These are phyloP conservation scores for Fibroporia radiculosa DNA, from an alignment of 768 basidiomycete genomes.

Conservation along the genomic window DNA sequence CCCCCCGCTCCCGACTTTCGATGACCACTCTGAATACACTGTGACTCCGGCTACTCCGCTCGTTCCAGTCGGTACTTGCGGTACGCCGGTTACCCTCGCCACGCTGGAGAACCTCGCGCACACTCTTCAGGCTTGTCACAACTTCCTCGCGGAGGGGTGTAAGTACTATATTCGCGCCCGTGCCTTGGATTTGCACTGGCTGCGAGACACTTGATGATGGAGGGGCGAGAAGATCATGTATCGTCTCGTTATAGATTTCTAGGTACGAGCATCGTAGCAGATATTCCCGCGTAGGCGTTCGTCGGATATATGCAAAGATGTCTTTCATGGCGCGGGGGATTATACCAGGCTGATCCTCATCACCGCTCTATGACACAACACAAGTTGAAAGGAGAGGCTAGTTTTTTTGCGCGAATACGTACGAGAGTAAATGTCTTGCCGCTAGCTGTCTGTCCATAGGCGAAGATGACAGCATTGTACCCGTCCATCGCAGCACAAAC, in stretches of 20 bases:
- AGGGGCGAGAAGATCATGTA: slow-evolving; percentile 80
- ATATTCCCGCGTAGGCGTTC: slow-evolving; percentile 76
- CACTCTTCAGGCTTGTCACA: slow-evolving; percentile 82
- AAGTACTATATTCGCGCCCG: slow-evolving; percentile 52
- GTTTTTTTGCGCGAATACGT: too few relatives aligned
- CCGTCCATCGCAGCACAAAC: slow-evolving; percentile 94
- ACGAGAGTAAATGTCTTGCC: slow-evolving; percentile 70
- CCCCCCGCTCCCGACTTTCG: slow-evolving; percentile 70
- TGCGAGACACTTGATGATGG: slow-evolving; percentile 43
- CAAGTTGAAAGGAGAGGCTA: not conserved
- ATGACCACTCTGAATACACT: slow-evolving; percentile 91
- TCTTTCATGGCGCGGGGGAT: slow-evolving; percentile 91
- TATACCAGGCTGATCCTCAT: slow-evolving; percentile 82
- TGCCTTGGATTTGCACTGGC: slow-evolving; percentile 70
- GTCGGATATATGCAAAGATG: slow-evolving; percentile 77
- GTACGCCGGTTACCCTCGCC: slow-evolving; percentile 87
- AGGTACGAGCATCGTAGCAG: slow-evolving; percentile 94
- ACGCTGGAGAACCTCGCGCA: slow-evolving; percentile 75
- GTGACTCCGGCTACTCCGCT: slow-evolving; percentile 89
- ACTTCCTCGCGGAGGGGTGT: slow-evolving; percentile 85
- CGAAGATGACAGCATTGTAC: slow-evolving; percentile 93
- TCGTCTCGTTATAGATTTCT: slow-evolving; percentile 93
- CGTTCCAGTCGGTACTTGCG: slow-evolving; percentile 99
- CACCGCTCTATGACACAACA: slow-evolving; percentile 44
- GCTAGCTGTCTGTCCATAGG: slow-evolving; percentile 83